Evolutionary conservation across 805 yeast genomes (phyloP), one percentile per base, ranked within the genome.

Genomic region (Suhomyces emberorum): DNA sequence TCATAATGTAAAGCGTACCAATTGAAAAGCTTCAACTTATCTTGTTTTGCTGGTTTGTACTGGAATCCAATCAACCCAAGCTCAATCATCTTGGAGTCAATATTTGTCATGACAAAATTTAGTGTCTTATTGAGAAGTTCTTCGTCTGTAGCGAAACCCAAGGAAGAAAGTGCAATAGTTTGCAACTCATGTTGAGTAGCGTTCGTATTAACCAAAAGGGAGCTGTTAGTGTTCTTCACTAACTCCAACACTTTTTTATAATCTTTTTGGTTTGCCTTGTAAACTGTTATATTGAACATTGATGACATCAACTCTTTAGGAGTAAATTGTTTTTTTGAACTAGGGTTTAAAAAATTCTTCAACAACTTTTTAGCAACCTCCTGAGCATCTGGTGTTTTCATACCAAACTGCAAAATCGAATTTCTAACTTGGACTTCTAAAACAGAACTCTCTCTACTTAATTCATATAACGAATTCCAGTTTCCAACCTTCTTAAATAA

Each of bases 201-300:
- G 38, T 65, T 55, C 4, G 74, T 52, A 41, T 71, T 63, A 8
- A 58, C 59, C 47, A 63, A 52, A 8, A 62, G 61, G 4, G 77
- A 69, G 2, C 67, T 66, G 29, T 70, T 64, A 5, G 80, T 65
- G 38, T 69, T 69, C 43, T 77, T 77, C 9, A 71, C 74, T 14
- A 81, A 52, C 21, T 75, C 76, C 22, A 72, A 57, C 4, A 80
- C 58, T 46, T 74, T 79, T 54, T 82, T 82, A 70, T 80, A 82
- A 24, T 77, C 79, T 44, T 76, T 73, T 34, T 59, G 56, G 24
- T 61, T 59, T 28, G 63, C 58, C 4, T 58, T 56, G 19, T 58
- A 52, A 22, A 77, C 59, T 3, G 67, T 55, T 8, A 71, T 56
- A 9, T 69, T 61, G 34, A 81, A 57, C 4, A 70, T 59, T 18